Percentiles rank a stretch among this genome's conserved stretches.
Conservation (phyloP, 2,329 filamentous ascomycete genomes). For the Fusarium sublunatum region DNA sequence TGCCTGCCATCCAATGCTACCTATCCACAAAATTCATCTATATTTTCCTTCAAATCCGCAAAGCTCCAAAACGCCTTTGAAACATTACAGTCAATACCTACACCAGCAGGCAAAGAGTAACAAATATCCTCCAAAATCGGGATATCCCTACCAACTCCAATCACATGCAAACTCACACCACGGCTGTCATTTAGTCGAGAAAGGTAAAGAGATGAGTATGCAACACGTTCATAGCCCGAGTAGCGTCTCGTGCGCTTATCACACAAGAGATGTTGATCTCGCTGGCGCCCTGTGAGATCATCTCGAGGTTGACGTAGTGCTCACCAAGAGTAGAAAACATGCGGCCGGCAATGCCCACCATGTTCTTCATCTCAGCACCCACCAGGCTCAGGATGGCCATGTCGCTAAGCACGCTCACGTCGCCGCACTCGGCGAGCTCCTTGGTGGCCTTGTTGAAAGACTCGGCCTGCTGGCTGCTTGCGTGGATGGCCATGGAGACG, state of each 20-base stretch:
- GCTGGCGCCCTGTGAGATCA: slow-evolving; percentile 98
- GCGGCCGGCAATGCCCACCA: slow-evolving; percentile 89
- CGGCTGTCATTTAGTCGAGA: slow-evolving; percentile 68
- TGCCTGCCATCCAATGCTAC: not conserved
- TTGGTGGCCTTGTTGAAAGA: slow-evolving; percentile 74
- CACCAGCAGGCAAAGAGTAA: not conserved
- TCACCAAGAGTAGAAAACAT: slow-evolving; percentile 97
- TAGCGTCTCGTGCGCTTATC: slow-evolving; percentile 90
- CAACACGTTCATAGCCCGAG: slow-evolving; percentile 92
- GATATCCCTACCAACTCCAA: slow-evolving; percentile 20
- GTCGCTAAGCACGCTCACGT: slow-evolving; percentile 87
- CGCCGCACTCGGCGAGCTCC: slow-evolving; percentile 83
- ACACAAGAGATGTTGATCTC: slow-evolving; percentile 99
- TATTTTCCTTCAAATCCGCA: slow-evolving; percentile 20
- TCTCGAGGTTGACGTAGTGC: slow-evolving; percentile 96
- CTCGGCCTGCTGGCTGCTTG: slow-evolving; percentile 72
- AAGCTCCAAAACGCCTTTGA: slow-evolving; percentile 35
- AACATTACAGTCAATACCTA: slow-evolving; percentile 5
- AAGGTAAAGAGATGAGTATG: slow-evolving; percentile 98
- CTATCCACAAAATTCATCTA: slow-evolving; percentile 18
- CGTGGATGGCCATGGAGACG: slow-evolving; percentile 95
- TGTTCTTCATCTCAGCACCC: slow-evolving; percentile 96
- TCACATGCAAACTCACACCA: slow-evolving; percentile 13
- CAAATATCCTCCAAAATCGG: not conserved
- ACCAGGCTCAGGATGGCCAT: slow-evolving; percentile 98